Evolutionary conservation across 2,329 filamentous ascomycete genomes (phyloP).

Genomic region (Cladosporium austrohemisphaericum): DNA sequence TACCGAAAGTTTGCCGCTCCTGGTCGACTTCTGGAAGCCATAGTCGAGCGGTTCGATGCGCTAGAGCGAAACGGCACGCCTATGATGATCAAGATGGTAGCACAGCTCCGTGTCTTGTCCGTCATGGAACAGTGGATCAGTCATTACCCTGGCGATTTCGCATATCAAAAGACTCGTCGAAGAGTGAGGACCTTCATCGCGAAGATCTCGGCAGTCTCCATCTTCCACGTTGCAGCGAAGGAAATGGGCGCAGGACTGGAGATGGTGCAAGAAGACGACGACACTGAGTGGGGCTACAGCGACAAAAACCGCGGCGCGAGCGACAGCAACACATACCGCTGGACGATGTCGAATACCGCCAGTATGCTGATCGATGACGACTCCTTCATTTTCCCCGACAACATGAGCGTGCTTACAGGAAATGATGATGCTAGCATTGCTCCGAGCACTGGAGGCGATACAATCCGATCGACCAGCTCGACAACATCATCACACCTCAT

Average conservation of each 20-base stretch:
- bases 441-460: conserved; percentile 16
- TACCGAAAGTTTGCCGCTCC: conserved; percentile 93
- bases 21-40: conserved; percentile 69
- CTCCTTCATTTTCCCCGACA: conserved; percentile 26
- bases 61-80: conserved; percentile 63
- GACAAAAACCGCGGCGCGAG: conserved; percentile 57
- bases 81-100: conserved; percentile 72
- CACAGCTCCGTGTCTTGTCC: conserved; percentile 78
- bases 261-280: conserved; percentile 77
- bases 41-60: conserved; percentile 71
- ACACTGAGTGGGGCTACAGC: conserved; percentile 84
- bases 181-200: conserved; percentile 71
- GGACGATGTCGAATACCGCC: conserved; percentile 28
- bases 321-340: conserved; percentile 36
- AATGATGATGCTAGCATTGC: conserved; percentile 22
- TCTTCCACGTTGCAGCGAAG: conserved; percentile 79
- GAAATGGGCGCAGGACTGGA: conserved; percentile 81
- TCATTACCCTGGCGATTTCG: conserved; percentile 89
- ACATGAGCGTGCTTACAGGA: conserved; percentile 29
- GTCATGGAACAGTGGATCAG: conserved; percentile 86
- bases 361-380: conserved; percentile 35
- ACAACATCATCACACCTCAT: conserved; percentile 49
- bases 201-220: conserved; percentile 69
- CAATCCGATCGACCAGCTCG: conserved; percentile 19
- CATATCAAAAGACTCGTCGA: conserved; percentile 67